Evolutionary conservation across 192 early-diverging fungal species (phyloP).

Genomic region (Rhizoclosmatium globosum): DNA sequence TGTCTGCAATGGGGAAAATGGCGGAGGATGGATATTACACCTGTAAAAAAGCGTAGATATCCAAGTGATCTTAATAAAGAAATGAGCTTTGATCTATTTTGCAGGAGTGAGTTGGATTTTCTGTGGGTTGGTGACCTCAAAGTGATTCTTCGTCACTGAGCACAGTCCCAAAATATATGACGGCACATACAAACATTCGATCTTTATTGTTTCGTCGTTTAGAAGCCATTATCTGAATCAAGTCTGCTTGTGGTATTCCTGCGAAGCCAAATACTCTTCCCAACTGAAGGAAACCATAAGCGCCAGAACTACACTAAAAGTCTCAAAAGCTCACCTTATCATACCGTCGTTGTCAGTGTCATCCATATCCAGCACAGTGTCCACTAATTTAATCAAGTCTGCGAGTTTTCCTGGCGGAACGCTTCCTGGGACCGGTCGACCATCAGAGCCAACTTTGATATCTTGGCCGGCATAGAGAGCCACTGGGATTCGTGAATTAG

Average conservation of each 20-base stretch:
- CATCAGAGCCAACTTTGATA: constrained; percentile 15
- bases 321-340: constrained; percentile 19
- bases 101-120: no score
- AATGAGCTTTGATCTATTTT: no score
- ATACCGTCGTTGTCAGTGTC: constrained; percentile 76
- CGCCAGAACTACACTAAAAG: no score
- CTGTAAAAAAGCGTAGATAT: background rate
- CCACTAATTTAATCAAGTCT: constrained; percentile 71
- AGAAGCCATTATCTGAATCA: no score
- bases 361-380: constrained; percentile 78
- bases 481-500: background rate
- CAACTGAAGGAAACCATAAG: constrained; percentile 27
- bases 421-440: background rate
- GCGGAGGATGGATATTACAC: constrained; percentile 15
- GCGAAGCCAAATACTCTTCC: constrained; percentile 54
- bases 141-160: no score
- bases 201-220: no score
- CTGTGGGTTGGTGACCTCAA: no score
- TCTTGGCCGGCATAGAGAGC: constrained; percentile 30
- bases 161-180: no score
- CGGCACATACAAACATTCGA: no score
- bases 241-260: constrained; percentile 1
- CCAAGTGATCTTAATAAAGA: background rate
- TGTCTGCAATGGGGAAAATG: constrained; percentile 20
- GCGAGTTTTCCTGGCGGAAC: background rate